Evolutionary conservation across 2,329 filamentous ascomycete species (phyloP), one percentile per base, ranked within the genome.

Genomic region (Sporothrix dimorphospora): DNA sequence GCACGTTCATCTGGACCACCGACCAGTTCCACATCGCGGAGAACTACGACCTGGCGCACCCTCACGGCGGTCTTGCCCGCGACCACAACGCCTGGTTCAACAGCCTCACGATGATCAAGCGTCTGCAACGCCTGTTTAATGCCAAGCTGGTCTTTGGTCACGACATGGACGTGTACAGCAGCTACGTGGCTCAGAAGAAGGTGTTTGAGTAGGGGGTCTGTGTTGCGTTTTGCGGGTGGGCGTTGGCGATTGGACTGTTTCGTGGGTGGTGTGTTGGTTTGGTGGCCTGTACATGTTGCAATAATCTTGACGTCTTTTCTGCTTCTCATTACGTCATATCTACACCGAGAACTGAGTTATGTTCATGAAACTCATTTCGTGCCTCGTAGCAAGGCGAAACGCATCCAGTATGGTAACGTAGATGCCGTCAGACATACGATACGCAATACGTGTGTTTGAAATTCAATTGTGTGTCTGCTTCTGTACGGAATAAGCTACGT

Each of bases 61-160:
- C 71, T 2, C 71, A 72, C 21, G 71, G 67, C 19, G 67, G 71
- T 5, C 61, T 72, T 5, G 68, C 68, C 4, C 67, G 71, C 27
- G 71, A 72, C 27, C 71, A 72, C 71, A 72, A 70, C 16, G 67
- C 71, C n/a, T 70, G 71, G 71, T 70, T 72, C 68, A 70, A 70
- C 42, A 67, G 59, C 3, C 51, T 70, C 2, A 72, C 61, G 24
- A 70, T 72, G 68, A 72, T 72, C 21, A 30, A 45, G 24, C 68
- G 68, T 1, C 40, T 72, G 16, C 67, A 72, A 51, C 59, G 71
- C 5, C 21, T 72, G 30, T 72, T 72, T 3, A 70, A 70, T 19
- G 71, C 71, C 40, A 42, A 70, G 45, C 34, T 72, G 3, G 42
- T 71, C 0, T 70, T 72, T 34, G 68, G 71, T n/a, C 67, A 70